A percentile compares a stretch with the other conserved stretches of the same genome.
Evolutionary conservation across 257 asterid genomes (phyloP).

Genomic region (Gynochthodes officinalis): DNA sequence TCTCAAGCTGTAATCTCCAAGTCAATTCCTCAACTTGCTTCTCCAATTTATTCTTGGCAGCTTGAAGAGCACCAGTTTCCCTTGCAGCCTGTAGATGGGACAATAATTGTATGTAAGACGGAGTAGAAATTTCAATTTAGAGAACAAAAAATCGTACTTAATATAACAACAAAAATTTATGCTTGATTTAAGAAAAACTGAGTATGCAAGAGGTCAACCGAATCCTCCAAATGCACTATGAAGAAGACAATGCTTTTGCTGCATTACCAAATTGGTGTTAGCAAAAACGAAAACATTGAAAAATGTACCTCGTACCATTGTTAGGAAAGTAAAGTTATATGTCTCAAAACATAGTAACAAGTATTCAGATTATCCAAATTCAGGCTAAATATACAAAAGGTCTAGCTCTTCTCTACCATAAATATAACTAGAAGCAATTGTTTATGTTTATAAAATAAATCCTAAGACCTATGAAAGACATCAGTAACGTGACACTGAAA

Average conservation of each 20-base stretch:
- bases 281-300: background rate
- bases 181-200: too few relatives aligned
- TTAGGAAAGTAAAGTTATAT: background rate
- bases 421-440: background rate
- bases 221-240: too few relatives aligned
- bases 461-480: background rate
- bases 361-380: background rate
- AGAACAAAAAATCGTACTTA: background rate
- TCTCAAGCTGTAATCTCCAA: slow-evolving; percentile 98
- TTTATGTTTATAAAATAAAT: background rate
- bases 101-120: background rate
- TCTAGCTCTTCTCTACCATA: background rate
- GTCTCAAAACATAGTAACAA: background rate
- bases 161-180: too few relatives aligned
- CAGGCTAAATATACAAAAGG: background rate
- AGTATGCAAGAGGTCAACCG: too few relatives aligned
- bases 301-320: background rate
- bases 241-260: too few relatives aligned
- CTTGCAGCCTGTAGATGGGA: slow-evolving; percentile 69
- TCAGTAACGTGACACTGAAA: background rate
- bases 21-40: slow-evolving; percentile 98
- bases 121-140: background rate
- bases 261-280: too few relatives aligned
- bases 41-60: slow-evolving; percentile 98
- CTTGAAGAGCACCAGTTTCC: slow-evolving; percentile 99